Conservation (phyloP, 176 grass and related monocot genomes). For the Dactylis glomerata region DNA sequence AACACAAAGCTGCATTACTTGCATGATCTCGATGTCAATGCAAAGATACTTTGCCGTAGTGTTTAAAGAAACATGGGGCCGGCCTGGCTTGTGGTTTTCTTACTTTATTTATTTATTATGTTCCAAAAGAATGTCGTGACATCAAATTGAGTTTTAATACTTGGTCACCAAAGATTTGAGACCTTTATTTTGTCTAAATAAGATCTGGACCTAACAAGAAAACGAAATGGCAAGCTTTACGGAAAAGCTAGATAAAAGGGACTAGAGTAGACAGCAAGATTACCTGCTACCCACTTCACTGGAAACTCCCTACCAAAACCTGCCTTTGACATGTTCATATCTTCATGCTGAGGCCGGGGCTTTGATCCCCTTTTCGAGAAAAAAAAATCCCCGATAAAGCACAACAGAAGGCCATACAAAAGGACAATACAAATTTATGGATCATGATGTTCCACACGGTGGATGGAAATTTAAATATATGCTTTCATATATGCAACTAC, state of each 20-base stretch:
- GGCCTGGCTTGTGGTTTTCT: background rate
- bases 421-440: too few relatives aligned
- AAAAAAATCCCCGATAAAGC: too few relatives aligned
- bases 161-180: background rate
- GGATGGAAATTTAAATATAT: too few relatives aligned
- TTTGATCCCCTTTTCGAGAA: too few relatives aligned
- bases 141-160: background rate
- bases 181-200: background rate
- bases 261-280: conserved; percentile 29
- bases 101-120: background rate
- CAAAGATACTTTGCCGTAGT: background rate
- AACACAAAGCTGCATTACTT: background rate
- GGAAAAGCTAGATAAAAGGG: background rate
- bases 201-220: conserved; percentile 37
- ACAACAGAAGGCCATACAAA: too few relatives aligned
- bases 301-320: conserved; percentile 12
- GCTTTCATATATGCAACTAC: background rate
- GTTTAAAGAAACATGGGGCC: background rate
- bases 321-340: conserved; percentile 10
- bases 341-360: too few relatives aligned
- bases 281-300: background rate
- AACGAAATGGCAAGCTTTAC: conserved; percentile 12
- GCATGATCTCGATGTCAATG: background rate
- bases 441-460: too few relatives aligned
- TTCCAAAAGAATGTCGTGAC: background rate